These are phyloP conservation scores for Cochlearia excelsa DNA, from an alignment of 345 rosid genomes.

Conservation along the genomic window DNA sequence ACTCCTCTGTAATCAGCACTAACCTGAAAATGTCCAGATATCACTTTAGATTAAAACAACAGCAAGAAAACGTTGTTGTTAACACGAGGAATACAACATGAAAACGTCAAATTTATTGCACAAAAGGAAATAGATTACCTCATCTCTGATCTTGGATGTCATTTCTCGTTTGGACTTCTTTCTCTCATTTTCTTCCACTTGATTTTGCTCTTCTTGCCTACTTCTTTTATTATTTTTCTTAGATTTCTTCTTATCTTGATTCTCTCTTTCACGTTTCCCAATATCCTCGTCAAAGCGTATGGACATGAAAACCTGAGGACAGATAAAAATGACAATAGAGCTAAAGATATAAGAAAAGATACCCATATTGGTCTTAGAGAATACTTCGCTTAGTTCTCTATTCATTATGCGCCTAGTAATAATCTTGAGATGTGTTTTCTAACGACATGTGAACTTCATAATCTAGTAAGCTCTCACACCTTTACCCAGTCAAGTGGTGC, in stretches of 20 bases:
- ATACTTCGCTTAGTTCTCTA: background rate
- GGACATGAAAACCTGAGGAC: constrained; percentile 72
- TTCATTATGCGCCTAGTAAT: background rate
- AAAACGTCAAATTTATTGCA: constrained; percentile 11
- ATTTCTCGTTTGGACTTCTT: constrained; percentile 66
- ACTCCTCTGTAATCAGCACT: constrained; percentile 79
- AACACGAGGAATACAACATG: background rate
- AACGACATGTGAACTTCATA: constrained; percentile 3
- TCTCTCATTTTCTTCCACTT: constrained; percentile 52
- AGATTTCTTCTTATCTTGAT: constrained; percentile 42
- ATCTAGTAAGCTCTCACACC: constrained; percentile 11
- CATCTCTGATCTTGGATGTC: constrained; percentile 71
- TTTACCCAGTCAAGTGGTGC: constrained; percentile 2
- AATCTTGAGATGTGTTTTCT: constrained; percentile 1
- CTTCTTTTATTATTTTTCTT: constrained; percentile 60
- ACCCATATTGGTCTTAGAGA: constrained; percentile 13
- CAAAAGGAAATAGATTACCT: constrained; percentile 43
- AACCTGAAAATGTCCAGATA: constrained; percentile 45
- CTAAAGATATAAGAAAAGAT: constrained; percentile 4
- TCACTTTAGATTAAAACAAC: constrained; percentile 12
- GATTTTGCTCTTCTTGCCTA: constrained; percentile 52
- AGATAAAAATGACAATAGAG: constrained; percentile 18
- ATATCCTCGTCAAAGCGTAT: constrained; percentile 82
- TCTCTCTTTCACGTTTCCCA: constrained; percentile 41
- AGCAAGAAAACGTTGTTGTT: constrained; percentile 1